Evolutionary conservation across 495 filamentous ascomycete genomes (phyloP).

Genomic region (Parmelia sp.): DNA sequence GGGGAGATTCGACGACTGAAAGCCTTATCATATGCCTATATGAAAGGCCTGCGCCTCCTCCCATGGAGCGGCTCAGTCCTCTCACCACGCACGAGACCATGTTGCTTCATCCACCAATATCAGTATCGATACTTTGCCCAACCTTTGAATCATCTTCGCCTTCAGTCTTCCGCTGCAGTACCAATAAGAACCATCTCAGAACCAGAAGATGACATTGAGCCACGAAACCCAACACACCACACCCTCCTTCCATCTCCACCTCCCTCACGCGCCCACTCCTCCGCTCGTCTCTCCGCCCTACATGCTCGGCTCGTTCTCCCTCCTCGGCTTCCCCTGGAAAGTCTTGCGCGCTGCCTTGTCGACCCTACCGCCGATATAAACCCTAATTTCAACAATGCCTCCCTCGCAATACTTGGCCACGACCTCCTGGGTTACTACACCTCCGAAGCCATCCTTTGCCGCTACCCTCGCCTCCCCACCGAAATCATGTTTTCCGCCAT

Average conservation of each 20-base stretch:
- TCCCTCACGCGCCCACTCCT: slow-evolving; percentile 58
- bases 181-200: slow-evolving; percentile 12
- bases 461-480: slow-evolving; percentile 84
- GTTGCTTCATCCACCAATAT: slow-evolving; percentile 37
- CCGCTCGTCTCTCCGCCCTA: slow-evolving; percentile 87
- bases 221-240: slow-evolving; percentile 12
- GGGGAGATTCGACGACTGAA: neutral
- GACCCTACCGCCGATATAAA: slow-evolving; percentile 74
- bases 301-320: slow-evolving; percentile 86
- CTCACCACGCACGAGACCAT: slow-evolving; percentile 46
- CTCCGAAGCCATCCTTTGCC: slow-evolving; percentile 76
- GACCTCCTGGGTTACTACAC: slow-evolving; percentile 80
- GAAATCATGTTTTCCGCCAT: slow-evolving; percentile 74
- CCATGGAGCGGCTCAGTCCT: slow-evolving; percentile 68
- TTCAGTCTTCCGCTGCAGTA: slow-evolving; percentile 25
- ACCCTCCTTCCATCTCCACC: slow-evolving; percentile 55
- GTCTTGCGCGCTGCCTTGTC: slow-evolving; percentile 78
- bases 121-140: slow-evolving; percentile 24
- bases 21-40: slow-evolving; percentile 33
- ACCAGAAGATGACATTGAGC: slow-evolving; percentile 21
- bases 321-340: slow-evolving; percentile 72
- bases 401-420: slow-evolving; percentile 72
- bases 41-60: slow-evolving; percentile 65
- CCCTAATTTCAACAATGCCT: slow-evolving; percentile 70
- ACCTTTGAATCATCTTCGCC: slow-evolving; percentile 31